Conservation (phyloP, 345 rosid genomes). For the Salix brachista region DNA sequence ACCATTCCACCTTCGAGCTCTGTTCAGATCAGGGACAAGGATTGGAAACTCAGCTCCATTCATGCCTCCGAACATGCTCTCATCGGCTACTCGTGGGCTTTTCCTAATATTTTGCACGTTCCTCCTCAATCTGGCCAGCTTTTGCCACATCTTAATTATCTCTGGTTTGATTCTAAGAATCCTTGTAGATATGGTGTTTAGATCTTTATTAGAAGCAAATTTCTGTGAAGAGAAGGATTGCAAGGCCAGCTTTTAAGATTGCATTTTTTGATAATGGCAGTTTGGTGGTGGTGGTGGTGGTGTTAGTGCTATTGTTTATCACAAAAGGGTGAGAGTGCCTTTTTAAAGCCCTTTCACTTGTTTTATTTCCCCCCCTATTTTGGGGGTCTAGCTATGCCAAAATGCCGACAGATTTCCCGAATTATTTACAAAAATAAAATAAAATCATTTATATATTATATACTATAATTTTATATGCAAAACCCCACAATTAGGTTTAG, state of each 20-base stretch:
- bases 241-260: background rate
- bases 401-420: conserved; percentile 41
- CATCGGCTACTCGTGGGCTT: conserved; percentile 73
- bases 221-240: background rate
- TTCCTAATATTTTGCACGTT: conserved; percentile 52
- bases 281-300: conserved; percentile 23
- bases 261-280: conserved; percentile 26
- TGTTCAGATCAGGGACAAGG: conserved; percentile 7
- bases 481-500: background rate
- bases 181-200: background rate
- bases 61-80: conserved; percentile 35
- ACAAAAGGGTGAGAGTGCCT: conserved; percentile 24
- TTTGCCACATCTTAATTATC: conserved; percentile 32
- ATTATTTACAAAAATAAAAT: background rate
- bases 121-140: conserved; percentile 36
- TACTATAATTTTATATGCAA: no score
- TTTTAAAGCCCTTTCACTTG: conserved; percentile 17
- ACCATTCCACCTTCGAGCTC: conserved; percentile 23
- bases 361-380: background rate
- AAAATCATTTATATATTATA: background rate
- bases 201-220: background rate
- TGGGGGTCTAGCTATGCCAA: conserved; percentile 42
- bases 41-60: conserved; percentile 26
- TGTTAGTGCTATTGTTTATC: conserved; percentile 43
- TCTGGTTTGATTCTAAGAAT: background rate